These are phyloP conservation scores for Corchorus olitorius DNA, from an alignment of 345 rosid genomes.

Conservation along the genomic window DNA sequence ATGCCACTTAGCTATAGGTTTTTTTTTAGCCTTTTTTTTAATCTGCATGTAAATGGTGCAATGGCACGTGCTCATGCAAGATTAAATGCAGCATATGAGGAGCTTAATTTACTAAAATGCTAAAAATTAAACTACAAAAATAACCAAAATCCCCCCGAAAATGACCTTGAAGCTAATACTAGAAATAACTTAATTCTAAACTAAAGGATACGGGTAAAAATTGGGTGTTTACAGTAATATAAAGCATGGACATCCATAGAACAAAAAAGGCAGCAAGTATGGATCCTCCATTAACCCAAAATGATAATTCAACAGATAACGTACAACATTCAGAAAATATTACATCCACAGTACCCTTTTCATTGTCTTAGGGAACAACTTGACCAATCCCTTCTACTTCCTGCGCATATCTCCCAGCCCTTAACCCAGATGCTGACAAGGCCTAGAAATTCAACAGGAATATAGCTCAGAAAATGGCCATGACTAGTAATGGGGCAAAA, in stretches of 20 bases:
- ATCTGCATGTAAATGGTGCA: too few species aligned
- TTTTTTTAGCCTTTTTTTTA: too few species aligned
- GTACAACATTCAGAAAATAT: neutral
- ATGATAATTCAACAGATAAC: neutral
- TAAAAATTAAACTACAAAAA: too few species aligned
- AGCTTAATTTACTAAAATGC: too few species aligned
- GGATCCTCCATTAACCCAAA: neutral
- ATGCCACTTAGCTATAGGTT: too few species aligned
- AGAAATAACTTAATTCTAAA: too few species aligned
- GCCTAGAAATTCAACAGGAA: slow-evolving; percentile 54
- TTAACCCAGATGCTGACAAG: slow-evolving; percentile 91
- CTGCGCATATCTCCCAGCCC: slow-evolving; percentile 92
- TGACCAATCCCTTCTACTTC: slow-evolving; percentile 93
- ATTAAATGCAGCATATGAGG: too few species aligned
- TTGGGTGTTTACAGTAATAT: too few species aligned
- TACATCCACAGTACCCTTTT: slow-evolving; percentile 57
- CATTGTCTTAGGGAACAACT: slow-evolving; percentile 96
- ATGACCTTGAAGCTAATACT: too few species aligned
- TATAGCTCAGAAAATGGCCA: slow-evolving; percentile 12
- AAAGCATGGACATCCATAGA: neutral
- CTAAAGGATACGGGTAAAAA: too few species aligned
- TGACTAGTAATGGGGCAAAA: neutral
- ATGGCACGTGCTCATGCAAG: too few species aligned
- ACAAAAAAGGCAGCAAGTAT: neutral
- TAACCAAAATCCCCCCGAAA: too few species aligned